phyloP scores from a whole-genome alignment of 106 monocot species.

The Phalaenopsis aphrodite region DNA sequence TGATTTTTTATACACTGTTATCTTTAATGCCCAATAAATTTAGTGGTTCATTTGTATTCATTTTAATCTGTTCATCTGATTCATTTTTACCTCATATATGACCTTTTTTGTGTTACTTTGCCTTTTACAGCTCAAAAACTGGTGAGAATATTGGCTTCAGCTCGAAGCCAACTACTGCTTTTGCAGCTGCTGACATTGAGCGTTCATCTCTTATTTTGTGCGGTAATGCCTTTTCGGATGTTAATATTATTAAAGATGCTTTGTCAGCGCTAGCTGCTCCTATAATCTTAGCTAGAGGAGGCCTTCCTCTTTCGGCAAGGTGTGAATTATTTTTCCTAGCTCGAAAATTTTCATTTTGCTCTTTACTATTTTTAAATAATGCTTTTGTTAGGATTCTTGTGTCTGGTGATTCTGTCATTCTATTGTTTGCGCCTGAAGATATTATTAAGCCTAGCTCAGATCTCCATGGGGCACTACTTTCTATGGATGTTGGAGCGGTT shows the following conservation, averaged over 20 bases:
- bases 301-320: constrained; percentile 71
- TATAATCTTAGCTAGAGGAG: constrained; percentile 68
- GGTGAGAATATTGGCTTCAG: constrained; percentile 44
- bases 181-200: constrained; percentile 76
- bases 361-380: background rate
- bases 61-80: background rate
- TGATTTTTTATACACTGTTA: background rate
- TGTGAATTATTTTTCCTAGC: constrained; percentile 10
- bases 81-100: background rate
- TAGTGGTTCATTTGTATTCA: background rate
- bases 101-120: constrained; percentile 2
- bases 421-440: constrained; percentile 65
- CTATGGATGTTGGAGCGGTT: constrained; percentile 48
- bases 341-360: background rate
- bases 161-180: constrained; percentile 36
- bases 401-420: constrained; percentile 46
- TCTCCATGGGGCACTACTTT: constrained; percentile 29
- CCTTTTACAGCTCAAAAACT: constrained; percentile 30
- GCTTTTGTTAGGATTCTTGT: constrained; percentile 44
- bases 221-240: constrained; percentile 79
- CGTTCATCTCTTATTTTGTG: constrained; percentile 74
- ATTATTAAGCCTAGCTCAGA: constrained; percentile 30
- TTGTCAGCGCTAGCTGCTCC: constrained; percentile 77
- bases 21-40: background rate
- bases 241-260: constrained; percentile 41